phyloP scores from a whole-genome alignment of 2,329 filamentous ascomycete species.

The Aspergillus proliferans region DNA sequence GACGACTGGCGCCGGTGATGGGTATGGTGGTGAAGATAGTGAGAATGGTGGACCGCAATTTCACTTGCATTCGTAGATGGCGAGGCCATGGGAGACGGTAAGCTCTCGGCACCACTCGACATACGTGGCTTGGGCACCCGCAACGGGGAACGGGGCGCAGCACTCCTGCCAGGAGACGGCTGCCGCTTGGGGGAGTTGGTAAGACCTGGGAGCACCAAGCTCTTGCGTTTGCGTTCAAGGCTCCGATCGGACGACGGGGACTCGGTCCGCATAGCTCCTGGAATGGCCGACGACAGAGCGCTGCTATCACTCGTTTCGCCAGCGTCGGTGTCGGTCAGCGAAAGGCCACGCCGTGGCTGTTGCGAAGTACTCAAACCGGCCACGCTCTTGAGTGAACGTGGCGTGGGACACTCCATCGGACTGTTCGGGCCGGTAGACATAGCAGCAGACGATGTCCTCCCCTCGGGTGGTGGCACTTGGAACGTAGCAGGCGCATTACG shows the following conservation, averaged over 20 bases:
- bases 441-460: constrained; percentile 56
- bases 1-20: constrained; percentile 88
- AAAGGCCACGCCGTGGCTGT: constrained; percentile 65
- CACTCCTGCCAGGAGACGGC: constrained; percentile 74
- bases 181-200: constrained; percentile 71
- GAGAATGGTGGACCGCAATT: constrained; percentile 46
- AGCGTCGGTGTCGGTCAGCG: constrained; percentile 78
- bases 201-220: constrained; percentile 72
- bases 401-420: constrained; percentile 83
- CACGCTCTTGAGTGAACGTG: constrained; percentile 67
- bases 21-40: constrained; percentile 50
- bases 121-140: constrained; percentile 76
- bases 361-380: constrained; percentile 53
- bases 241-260: constrained; percentile 86
- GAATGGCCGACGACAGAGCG: constrained; percentile 70
- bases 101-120: constrained; percentile 44
- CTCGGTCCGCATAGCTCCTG: constrained; percentile 68
- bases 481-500: constrained; percentile 49
- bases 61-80: constrained; percentile 80
- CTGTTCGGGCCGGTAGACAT: constrained; percentile 82
- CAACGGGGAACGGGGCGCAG: constrained; percentile 75
- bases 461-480: constrained; percentile 39
- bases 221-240: constrained; percentile 78
- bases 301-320: constrained; percentile 79
- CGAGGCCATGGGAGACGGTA: constrained; percentile 82